Evolutionary conservation across 305 asterid genomes (phyloP).

Genomic region (Solanum hybrid): DNA sequence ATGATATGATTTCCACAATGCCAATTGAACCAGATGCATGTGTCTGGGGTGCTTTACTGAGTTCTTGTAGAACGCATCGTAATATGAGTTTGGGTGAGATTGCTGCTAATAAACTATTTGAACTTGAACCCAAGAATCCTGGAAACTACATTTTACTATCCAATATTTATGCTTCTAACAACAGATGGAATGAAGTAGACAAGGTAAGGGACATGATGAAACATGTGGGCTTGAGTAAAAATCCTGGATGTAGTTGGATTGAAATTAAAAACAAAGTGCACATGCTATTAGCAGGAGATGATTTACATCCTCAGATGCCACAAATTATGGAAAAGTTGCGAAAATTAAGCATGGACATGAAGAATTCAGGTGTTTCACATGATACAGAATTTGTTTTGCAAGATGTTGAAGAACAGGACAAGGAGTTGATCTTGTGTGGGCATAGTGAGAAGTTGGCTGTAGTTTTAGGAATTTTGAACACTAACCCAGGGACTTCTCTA

Average conservation of each 20-base stretch:
- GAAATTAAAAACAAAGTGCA: slow-evolving; percentile 76
- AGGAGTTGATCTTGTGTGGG: slow-evolving; percentile 80
- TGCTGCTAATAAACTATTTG: slow-evolving; percentile 64
- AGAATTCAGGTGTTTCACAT: slow-evolving; percentile 56
- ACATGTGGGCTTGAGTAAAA: slow-evolving; percentile 57
- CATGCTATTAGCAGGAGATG: slow-evolving; percentile 89
- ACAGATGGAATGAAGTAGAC: slow-evolving; percentile 68
- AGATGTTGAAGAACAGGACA: slow-evolving; percentile 93
- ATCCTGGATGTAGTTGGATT: slow-evolving; percentile 96
- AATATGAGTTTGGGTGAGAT: slow-evolving; percentile 59
- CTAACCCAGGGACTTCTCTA: slow-evolving; percentile 51
- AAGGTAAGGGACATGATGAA: slow-evolving; percentile 65
- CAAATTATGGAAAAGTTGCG: slow-evolving; percentile 48
- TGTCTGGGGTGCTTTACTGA: slow-evolving; percentile 87
- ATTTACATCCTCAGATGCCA: slow-evolving; percentile 66
- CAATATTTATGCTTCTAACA: slow-evolving; percentile 77
- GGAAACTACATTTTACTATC: slow-evolving; percentile 75
- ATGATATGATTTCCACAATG: slow-evolving; percentile 55
- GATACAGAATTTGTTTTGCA: slow-evolving; percentile 62
- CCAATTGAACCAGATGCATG: slow-evolving; percentile 79
- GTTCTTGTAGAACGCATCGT: slow-evolving; percentile 74
- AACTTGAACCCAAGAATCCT: slow-evolving; percentile 70
- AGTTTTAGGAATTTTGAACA: slow-evolving; percentile 66
- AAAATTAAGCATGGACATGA: slow-evolving; percentile 57
- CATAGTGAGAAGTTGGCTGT: slow-evolving; percentile 95